Base-by-base conservation (phyloP, 371 early-diverging fungal genomes). In the Hamiltosporidium tvaerminnensis region DNA sequence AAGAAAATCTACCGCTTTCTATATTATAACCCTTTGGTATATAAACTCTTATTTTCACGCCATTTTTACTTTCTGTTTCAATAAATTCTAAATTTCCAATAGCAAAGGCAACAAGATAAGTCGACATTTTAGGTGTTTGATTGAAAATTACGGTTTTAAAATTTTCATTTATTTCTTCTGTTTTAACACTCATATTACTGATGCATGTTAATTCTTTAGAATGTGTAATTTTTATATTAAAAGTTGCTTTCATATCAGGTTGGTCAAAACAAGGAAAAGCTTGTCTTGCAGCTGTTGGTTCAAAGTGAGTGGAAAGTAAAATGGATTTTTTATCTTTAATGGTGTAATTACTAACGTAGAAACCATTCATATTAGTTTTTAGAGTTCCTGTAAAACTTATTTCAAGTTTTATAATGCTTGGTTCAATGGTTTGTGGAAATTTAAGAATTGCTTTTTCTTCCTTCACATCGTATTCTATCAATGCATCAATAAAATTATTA, bases 11-110 rank as follows among this genome's bases (percentile, higher is more conserved):
- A 23, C 89, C 92, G 64, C 83, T 82, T n/a, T 83, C 75, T 31
- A 70, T 81, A 39, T 81, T 69, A n/a, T n/a, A n/a, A 0, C 86
- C 86, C 0, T 81, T 78, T 16, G 82, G 76, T 0, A 91, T 82
- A 74, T 86, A 93, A 1, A 90, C 84, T 36, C 88, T 79, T 44
- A 85, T 81, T 0, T 56, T 71, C 37, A 90, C 77, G 2, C 82
- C 82, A 53, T 78, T 75, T 31, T 82, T 74, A n/a, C 86, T 83
- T 32, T 72, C 59, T 2, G 79, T 79, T 75, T 91, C 91, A 57
- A 91, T 82, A 69, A 82, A 88, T 23, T 87, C 90, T 53, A 92
- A 82, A 38, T 89, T 85, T 3, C 91, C 92, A 2, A 88, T 84
- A 37, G 84, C 83, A 70, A 86, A 86, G 2, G 94, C 92, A 32